Evolutionary conservation across 2,329 filamentous ascomycete genomes (phyloP).

Genomic region (Lecanosticta acicola): DNA sequence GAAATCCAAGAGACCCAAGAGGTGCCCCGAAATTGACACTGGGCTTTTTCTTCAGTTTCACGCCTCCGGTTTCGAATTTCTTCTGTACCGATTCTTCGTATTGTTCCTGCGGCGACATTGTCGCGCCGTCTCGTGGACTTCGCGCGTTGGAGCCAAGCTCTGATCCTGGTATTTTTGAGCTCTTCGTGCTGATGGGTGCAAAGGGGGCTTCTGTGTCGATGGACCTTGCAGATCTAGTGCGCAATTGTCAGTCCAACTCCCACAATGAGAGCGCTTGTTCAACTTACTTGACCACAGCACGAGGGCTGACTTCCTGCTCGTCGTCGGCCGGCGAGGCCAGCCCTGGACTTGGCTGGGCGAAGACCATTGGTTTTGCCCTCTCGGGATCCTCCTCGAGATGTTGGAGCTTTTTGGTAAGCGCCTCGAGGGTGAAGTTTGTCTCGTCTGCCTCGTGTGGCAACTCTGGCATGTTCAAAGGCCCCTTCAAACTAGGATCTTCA

Average conservation of each 20-base stretch:
- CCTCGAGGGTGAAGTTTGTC: conserved; percentile 34
- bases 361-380: conserved; percentile 27
- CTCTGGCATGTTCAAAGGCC: conserved; percentile 34
- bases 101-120: conserved; percentile 19
- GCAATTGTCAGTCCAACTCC: too few relatives aligned
- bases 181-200: conserved; percentile 9
- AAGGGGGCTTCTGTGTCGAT: conserved; percentile 7
- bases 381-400: conserved; percentile 31
- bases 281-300: conserved; percentile 4
- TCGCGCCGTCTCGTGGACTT: conserved; percentile 11
- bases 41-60: conserved; percentile 34
- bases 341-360: conserved; percentile 26
- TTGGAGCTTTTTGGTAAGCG: conserved; percentile 28
- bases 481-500: conserved; percentile 30
- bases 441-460: conserved; percentile 30
- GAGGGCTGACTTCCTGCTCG: conserved; percentile 4
- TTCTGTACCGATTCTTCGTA: conserved; percentile 24
- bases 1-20: conserved; percentile 31
- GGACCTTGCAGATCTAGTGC: background rate
- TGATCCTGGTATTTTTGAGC: conserved; percentile 4
- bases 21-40: conserved; percentile 35
- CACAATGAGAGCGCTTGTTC: background rate
- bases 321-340: conserved; percentile 24
- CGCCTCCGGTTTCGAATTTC: conserved; percentile 30
- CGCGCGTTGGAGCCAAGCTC: conserved; percentile 15